A percentile compares a stretch with the other conserved stretches of the same genome.
Evolutionary conservation across 2,329 filamentous ascomycete genomes (phyloP).

Genomic region (Neofusicoccum ribis): DNA sequence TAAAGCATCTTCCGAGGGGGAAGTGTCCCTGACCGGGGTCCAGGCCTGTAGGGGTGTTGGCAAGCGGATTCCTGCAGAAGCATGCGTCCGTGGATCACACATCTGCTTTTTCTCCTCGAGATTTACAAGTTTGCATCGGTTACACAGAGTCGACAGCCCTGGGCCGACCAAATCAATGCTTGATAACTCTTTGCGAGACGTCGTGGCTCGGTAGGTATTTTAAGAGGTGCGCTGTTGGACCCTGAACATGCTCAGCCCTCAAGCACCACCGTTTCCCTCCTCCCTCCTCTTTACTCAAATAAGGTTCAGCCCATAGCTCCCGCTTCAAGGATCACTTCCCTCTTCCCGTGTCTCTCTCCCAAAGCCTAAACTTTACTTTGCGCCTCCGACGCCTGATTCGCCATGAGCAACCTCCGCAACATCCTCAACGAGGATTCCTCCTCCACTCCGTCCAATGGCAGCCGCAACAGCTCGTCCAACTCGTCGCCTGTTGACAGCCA

Average conservation of each 20-base stretch:
- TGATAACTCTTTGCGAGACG: slow-evolving; percentile 13
- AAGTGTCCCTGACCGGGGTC: slow-evolving; percentile 13
- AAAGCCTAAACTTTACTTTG: background rate
- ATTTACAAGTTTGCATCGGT: slow-evolving; percentile 18
- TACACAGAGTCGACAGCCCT: slow-evolving; percentile 19
- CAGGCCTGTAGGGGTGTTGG: slow-evolving; percentile 8
- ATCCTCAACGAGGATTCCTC: slow-evolving; percentile 18
- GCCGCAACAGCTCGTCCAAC: background rate
- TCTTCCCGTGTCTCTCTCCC: background rate
- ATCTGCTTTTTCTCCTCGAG: slow-evolving; percentile 13
- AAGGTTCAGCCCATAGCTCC: slow-evolving; percentile 9
- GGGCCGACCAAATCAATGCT: slow-evolving; percentile 16
- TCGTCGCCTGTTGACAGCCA: background rate
- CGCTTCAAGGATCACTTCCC: slow-evolving; percentile 8
- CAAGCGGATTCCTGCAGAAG: slow-evolving; percentile 10
- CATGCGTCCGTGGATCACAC: slow-evolving; percentile 11
- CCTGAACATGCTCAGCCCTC: slow-evolving; percentile 10
- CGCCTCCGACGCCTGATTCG: background rate
- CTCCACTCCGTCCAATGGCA: slow-evolving; percentile 1
- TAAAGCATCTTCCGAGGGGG: background rate
- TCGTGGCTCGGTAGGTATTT: slow-evolving; percentile 11
- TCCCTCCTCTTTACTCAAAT: slow-evolving; percentile 1
- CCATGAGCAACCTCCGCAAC: slow-evolving; percentile 17
- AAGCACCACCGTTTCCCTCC: slow-evolving; percentile 4
- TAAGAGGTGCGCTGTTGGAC: slow-evolving; percentile 16